Percentiles rank a stretch among this genome's conserved stretches.
These are phyloP conservation scores for Aspergillus texensis DNA, from an alignment of 2,329 filamentous ascomycete species.

Conservation along the genomic window DNA sequence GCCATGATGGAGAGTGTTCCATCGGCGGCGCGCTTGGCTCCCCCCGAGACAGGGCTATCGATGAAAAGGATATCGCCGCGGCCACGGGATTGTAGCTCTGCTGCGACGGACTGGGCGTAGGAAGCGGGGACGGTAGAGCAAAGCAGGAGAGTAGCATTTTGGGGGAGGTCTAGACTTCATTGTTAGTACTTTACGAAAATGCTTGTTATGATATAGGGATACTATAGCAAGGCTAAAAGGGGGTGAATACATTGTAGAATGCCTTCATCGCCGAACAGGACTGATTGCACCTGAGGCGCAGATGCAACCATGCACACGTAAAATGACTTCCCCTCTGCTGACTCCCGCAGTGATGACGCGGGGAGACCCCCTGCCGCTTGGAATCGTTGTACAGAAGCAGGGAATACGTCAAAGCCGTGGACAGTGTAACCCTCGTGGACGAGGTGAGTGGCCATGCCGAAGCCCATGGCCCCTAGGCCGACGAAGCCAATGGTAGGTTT, in stretches of 20 bases:
- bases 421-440: constrained; percentile 68
- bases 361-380: constrained; percentile 62
- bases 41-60: constrained; percentile 73
- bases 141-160: constrained; percentile 64
- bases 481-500: constrained; percentile 65
- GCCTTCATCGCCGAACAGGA: constrained; percentile 63
- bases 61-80: constrained; percentile 68
- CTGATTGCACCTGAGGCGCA: constrained; percentile 66
- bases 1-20: constrained; percentile 78
- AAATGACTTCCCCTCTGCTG: constrained; percentile 61
- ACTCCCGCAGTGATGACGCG: constrained; percentile 62
- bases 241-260: constrained; percentile 40
- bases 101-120: constrained; percentile 64
- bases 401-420: constrained; percentile 72
- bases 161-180: constrained; percentile 48
- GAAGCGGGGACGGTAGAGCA: constrained; percentile 72
- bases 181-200: constrained; percentile 10
- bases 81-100: constrained; percentile 57
- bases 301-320: constrained; percentile 78
- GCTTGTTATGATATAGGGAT: background rate
- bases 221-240: background rate
- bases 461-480: constrained; percentile 79
- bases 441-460: constrained; percentile 77
- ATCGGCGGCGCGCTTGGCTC: constrained; percentile 67
- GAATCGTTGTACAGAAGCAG: constrained; percentile 68